A percentile compares a stretch with the other conserved stretches of the same genome.
Evolutionary conservation across 495 filamentous ascomycete species (phyloP).

Genomic region (Talaromyces adpressus): DNA sequence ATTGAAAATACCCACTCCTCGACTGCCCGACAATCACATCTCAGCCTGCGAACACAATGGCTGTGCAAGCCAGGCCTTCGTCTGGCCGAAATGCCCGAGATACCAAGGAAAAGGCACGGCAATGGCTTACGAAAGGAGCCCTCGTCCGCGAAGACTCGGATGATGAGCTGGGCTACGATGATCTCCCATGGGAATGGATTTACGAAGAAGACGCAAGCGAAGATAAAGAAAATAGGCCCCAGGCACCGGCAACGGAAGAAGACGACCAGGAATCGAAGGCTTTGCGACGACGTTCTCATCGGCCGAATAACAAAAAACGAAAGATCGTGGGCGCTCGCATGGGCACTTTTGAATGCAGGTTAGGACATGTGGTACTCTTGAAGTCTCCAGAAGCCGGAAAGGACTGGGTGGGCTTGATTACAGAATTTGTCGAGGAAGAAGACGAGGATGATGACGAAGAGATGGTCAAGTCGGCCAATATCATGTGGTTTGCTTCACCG

Average conservation of each 20-base stretch:
- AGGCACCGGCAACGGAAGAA: conserved; percentile 12
- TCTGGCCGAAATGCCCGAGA: neutral
- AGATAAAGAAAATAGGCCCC: conserved; percentile 8
- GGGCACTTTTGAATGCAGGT: conserved; percentile 71
- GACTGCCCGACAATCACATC: neutral
- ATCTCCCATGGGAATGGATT: conserved; percentile 91
- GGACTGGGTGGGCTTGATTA: conserved; percentile 85
- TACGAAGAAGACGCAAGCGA: conserved; percentile 39
- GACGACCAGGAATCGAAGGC: conserved; percentile 31
- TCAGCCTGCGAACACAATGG: neutral
- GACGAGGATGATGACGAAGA: conserved; percentile 45
- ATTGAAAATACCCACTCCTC: neutral
- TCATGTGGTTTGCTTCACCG: conserved; percentile 89
- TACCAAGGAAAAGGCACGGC: conserved; percentile 42
- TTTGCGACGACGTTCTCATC: conserved; percentile 20
- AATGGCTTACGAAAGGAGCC: conserved; percentile 57
- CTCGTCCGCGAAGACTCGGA: conserved; percentile 82
- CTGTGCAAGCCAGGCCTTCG: neutral
- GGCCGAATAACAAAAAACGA: conserved; percentile 20
- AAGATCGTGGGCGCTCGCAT: conserved; percentile 75
- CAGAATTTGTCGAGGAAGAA: conserved; percentile 65
- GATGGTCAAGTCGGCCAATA: conserved; percentile 55
- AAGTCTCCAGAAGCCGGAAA: conserved; percentile 78
- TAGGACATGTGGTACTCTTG: conserved; percentile 79
- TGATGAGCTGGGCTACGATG: conserved; percentile 80